phyloP scores from a whole-genome alignment of 768 basidiomycete species.

The Boletus pseudo-olivaceus region DNA sequence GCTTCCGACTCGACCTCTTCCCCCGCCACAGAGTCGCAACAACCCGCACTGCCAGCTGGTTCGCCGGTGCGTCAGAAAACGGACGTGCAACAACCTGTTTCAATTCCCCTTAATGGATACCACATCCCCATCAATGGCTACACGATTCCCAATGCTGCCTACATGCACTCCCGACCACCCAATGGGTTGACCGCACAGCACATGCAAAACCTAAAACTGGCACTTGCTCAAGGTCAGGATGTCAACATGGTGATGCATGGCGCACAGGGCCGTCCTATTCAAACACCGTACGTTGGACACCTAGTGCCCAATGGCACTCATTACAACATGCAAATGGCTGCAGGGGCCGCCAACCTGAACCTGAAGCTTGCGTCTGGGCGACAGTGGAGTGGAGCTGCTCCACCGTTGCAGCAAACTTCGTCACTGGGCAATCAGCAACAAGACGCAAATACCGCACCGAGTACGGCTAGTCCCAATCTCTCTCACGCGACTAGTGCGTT shows the following conservation, averaged over 20 bases:
- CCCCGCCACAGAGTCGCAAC: conserved; percentile 20
- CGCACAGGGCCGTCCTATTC: conserved; percentile 36
- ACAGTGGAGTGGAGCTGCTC: conserved; percentile 35
- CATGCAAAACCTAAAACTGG: conserved; percentile 56
- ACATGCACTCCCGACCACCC: conserved; percentile 35
- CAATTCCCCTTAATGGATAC: conserved; percentile 44
- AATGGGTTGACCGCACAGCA: conserved; percentile 52
- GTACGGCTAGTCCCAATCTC: conserved; percentile 35
- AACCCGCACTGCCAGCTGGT: conserved; percentile 20
- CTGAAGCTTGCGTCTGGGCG: conserved; percentile 38
- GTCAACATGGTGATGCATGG: conserved; percentile 34
- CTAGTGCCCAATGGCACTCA: conserved; percentile 26
- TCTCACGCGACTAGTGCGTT: conserved; percentile 35
- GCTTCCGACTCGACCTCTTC: conserved; percentile 11
- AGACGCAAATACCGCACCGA: conserved; percentile 25
- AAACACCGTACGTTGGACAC: conserved; percentile 30
- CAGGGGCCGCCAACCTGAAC: conserved; percentile 25
- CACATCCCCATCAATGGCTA: conserved; percentile 45
- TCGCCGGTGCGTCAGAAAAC: conserved; percentile 49
- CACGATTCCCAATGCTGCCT: conserved; percentile 33
- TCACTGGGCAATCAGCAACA: conserved; percentile 21
- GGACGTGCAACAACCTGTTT: conserved; percentile 41
- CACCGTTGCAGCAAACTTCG: conserved; percentile 22
- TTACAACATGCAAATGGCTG: conserved; percentile 28
- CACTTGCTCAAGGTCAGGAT: conserved; percentile 45